Evolutionary conservation across 148 eudicot genomes (phyloP), one percentile per base, ranked within the genome.

Genomic region (Oxyria digyna): DNA sequence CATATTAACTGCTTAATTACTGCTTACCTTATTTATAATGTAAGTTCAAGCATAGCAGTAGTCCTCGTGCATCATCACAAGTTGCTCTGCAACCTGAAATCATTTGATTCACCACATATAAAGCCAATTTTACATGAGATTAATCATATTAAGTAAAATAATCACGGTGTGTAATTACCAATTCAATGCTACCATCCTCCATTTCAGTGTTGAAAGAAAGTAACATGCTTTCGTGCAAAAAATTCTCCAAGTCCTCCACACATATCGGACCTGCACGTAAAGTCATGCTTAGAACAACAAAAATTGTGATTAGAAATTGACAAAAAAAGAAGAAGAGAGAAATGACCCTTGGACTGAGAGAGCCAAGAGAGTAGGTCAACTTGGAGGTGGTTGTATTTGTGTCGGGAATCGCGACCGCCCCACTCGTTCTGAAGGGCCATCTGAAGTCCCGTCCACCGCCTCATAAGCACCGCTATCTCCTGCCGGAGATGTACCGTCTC

Each of bases 101-200:
- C 6, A 35, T 3, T 31, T 18, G 4, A 65, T 31, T 35, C 14
- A 31, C 24, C 23, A n/a, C 20, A 46, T 32, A 29, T 8, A 27
- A 42, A 18, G 6, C 9, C 48, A 40, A 21, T 20, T 18, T 29
- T 52, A 1, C 21, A 27, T 46, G 11, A n/a, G 6, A n/a, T 18
- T 0, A 46, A 17, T n/a, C 4, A 1, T 42, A 45, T 14, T 43
- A 45, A 45, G 18, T 14, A 24, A 46, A 49, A n/a, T n/a, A n/a
- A n/a, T n/a, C n/a, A n/a, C n/a, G n/a, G n/a, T n/a, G n/a, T n/a
- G n/a, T 3, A 32, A 15, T 40, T 76, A 85, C 92, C 84, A 83
- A 84, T 67, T 87, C 92, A 55, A 87, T 87, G 82, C 92, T 87
- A 62, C 89, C 92, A 79, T 87, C 92, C 45, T 87, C 92, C 69